phyloP scores from a whole-genome alignment of 257 asterid species.

The Jaltomata sinuosa region DNA sequence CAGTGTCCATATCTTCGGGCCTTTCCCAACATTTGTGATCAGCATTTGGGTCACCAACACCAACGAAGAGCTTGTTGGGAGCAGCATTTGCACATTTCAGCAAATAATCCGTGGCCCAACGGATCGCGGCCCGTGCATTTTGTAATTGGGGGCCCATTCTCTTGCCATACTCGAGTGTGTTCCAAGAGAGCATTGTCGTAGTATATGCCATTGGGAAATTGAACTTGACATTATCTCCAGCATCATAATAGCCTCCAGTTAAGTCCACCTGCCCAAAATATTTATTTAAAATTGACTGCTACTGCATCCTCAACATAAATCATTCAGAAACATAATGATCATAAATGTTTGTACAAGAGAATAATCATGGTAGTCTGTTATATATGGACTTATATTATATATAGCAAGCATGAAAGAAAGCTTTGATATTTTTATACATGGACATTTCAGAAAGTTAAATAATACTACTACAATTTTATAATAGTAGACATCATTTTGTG shows the following conservation, averaged over 20 bases:
- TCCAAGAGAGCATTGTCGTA: slow-evolving; percentile 88
- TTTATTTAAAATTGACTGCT: background rate
- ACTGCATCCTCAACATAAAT: no score
- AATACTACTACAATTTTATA: no score
- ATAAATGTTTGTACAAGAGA: no score
- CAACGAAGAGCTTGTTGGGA: slow-evolving; percentile 67
- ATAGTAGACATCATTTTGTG: no score
- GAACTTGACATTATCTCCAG: slow-evolving; percentile 87
- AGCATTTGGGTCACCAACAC: slow-evolving; percentile 71
- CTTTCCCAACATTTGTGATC: slow-evolving; percentile 93
- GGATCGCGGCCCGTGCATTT: slow-evolving; percentile 41
- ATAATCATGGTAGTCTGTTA: no score
- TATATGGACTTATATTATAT: no score
- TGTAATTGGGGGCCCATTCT: slow-evolving; percentile 49
- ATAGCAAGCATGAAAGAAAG: no score
- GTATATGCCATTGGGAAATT: slow-evolving; percentile 81
- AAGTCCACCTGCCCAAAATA: slow-evolving; percentile 56
- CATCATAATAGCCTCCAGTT: slow-evolving; percentile 83
- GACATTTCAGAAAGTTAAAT: no score
- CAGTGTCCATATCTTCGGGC: slow-evolving; percentile 89
- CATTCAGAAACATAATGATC: no score
- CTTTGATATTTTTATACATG: no score
- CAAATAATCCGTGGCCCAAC: slow-evolving; percentile 84
- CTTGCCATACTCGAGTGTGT: slow-evolving; percentile 55
- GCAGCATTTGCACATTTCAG: slow-evolving; percentile 70